phyloP scores from a whole-genome alignment of 257 asterid species.

The Solanum acaule region DNA sequence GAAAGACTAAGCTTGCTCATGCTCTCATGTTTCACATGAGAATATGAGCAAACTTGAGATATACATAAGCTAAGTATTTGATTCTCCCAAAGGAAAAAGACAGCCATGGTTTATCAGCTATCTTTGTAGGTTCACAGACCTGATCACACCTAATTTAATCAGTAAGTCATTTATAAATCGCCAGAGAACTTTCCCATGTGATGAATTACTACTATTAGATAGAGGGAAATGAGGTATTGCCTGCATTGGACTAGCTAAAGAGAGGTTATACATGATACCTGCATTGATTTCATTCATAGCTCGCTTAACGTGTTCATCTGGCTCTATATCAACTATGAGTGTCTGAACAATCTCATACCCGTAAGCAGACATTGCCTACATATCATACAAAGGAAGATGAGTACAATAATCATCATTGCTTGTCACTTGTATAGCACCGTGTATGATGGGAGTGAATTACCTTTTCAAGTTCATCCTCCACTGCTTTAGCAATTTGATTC shows the following conservation, averaged over 20 bases:
- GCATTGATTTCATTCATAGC: slow-evolving; percentile 89
- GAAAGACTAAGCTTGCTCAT: not conserved
- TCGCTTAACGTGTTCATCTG: slow-evolving; percentile 67
- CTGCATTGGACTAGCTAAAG: not conserved
- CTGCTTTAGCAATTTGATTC: slow-evolving; percentile 69
- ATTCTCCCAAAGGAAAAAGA: not conserved
- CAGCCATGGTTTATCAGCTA: not conserved
- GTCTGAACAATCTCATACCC: slow-evolving; percentile 82
- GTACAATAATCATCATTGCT: not conserved
- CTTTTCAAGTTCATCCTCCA: slow-evolving; percentile 81
- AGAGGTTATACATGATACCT: slow-evolving; percentile 8
- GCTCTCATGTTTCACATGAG: not conserved
- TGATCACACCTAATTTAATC: not conserved
- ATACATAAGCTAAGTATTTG: not conserved
- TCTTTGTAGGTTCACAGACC: not conserved
- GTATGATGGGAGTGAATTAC: slow-evolving; percentile 6
- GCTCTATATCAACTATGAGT: slow-evolving; percentile 77
- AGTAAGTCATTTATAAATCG: not conserved
- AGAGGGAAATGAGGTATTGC: not conserved
- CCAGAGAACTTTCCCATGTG: not conserved
- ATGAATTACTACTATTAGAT: not conserved
- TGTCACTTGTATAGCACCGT: not conserved
- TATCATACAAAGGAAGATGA: not conserved
- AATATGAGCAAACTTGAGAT: not conserved
- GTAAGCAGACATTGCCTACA: slow-evolving; percentile 81